phyloP scores from a whole-genome alignment of 1,284 basidiomycete species.

The Rhodotorula sp. region DNA sequence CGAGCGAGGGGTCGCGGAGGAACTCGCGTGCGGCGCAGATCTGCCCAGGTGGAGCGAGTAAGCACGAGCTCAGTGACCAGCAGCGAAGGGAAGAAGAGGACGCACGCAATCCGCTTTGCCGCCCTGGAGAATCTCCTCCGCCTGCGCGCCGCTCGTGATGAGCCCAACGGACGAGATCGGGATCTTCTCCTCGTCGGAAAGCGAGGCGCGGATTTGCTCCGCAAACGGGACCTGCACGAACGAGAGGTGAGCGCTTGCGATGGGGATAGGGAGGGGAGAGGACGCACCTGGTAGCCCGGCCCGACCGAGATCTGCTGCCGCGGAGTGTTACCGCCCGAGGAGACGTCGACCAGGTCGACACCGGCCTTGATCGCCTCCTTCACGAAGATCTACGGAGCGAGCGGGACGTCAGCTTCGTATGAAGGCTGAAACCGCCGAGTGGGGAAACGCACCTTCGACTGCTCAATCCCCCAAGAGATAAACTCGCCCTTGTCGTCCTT shows the following conservation, averaged over 20 bases:
- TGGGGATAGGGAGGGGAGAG: background rate
- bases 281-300: conserved; percentile 67
- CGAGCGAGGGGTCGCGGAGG: conserved; percentile 61
- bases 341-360: conserved; percentile 71
- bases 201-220: conserved; percentile 65
- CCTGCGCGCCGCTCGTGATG: conserved; percentile 66
- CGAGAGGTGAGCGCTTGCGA: background rate
- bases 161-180: conserved; percentile 63
- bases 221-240: conserved; percentile 65
- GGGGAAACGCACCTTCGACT: conserved; percentile 62
- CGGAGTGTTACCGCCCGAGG: conserved; percentile 67
- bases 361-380: conserved; percentile 62
- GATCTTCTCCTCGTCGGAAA: conserved; percentile 56
- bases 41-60: background rate
- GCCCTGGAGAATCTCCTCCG: conserved; percentile 65
- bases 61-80: background rate
- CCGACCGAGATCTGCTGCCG: conserved; percentile 62
- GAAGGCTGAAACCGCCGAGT: background rate
- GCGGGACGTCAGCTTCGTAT: background rate
- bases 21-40: conserved; percentile 69
- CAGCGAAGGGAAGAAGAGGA: background rate
- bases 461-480: conserved; percentile 74
- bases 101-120: conserved; percentile 65
- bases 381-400: conserved; percentile 43
- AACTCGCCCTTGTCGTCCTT: conserved; percentile 64